Percentiles rank a stretch among this genome's conserved stretches.
phyloP scores from a whole-genome alignment of 2,329 filamentous ascomycete species.

The Calonectria pseudoreteaudii region DNA sequence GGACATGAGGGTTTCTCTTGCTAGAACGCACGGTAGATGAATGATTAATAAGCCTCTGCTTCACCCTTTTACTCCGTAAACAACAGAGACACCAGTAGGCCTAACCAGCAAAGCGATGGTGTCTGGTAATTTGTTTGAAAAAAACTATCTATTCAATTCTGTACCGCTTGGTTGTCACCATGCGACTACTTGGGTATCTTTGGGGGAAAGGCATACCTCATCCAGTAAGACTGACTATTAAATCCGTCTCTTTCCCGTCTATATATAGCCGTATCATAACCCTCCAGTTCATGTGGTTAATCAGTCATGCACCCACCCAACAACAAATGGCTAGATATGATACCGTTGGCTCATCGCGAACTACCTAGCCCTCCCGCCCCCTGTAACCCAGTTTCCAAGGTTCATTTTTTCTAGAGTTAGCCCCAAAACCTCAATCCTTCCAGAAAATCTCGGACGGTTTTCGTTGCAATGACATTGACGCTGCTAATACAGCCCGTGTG shows the following conservation, averaged over 20 bases:
- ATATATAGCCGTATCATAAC: background rate
- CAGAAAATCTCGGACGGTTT: background rate
- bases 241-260: background rate
- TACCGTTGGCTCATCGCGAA: background rate
- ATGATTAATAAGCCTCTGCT: constrained; percentile 10
- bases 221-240: background rate
- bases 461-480: background rate
- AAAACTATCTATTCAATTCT: constrained; percentile 9
- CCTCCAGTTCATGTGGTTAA: background rate
- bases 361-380: background rate
- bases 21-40: constrained; percentile 6
- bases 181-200: constrained; percentile 12
- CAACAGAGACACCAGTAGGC: too few relatives aligned
- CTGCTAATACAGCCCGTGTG: background rate
- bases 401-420: background rate
- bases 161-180: background rate
- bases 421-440: background rate
- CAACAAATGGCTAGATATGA: background rate
- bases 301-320: background rate
- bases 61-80: background rate
- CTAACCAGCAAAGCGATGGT: background rate
- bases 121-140: background rate
- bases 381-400: background rate
- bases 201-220: background rate
- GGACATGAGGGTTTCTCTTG: background rate